Evolutionary conservation across 2,329 filamentous ascomycete species (phyloP), one percentile per base, ranked within the genome.

Genomic region (Colletotrichum sp.): DNA sequence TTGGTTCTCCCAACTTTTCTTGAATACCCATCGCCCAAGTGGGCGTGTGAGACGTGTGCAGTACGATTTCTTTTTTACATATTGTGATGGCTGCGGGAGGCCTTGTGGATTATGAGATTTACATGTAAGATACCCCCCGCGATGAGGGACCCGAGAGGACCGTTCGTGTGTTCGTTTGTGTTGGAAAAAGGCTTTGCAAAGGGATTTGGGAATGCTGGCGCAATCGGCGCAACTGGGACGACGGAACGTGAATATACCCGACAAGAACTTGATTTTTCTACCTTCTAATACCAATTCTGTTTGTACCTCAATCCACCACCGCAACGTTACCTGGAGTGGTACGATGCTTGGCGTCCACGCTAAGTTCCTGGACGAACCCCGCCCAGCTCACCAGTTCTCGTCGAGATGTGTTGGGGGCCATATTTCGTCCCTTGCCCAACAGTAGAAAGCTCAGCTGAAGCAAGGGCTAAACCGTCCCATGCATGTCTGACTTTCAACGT

Each of bases 171-270:
- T 63, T 63, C 7, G 9, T n/a, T n/a, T 13, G 28, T 21, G 30
- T 63, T 34, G 60, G 32, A 15, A 30, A 30, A 63, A 21, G 13
- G 30, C 5, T 18, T 63, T 32, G 16, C n/a, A 34, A 21, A 4
- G 8, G 36, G 21, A n/a, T 59, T 16, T 66, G 26, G 44, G 34
- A 28, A 44, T 12, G n/a, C 21, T 52, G 70, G 70, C 73, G 73
- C 55, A 66, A 52, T 52, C 44, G 44, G 44, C 44, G 44, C 44
- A 52, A 52, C 21, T 16, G 39, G 63, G 63, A 34, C 13, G 69
- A 36, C 13, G 57, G 70, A 73, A 49, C 30, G 64, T 60, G 73
- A 55, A 69, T 73, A 76, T 76, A 76, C 64, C 73, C 73, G 44
- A 63, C 59, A 34, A 65, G 49, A 76, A 55, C 49, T 39, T 26